phyloP scores from a whole-genome alignment of 2,329 filamentous ascomycete genomes.

The Botryosphaeria dothidea region DNA sequence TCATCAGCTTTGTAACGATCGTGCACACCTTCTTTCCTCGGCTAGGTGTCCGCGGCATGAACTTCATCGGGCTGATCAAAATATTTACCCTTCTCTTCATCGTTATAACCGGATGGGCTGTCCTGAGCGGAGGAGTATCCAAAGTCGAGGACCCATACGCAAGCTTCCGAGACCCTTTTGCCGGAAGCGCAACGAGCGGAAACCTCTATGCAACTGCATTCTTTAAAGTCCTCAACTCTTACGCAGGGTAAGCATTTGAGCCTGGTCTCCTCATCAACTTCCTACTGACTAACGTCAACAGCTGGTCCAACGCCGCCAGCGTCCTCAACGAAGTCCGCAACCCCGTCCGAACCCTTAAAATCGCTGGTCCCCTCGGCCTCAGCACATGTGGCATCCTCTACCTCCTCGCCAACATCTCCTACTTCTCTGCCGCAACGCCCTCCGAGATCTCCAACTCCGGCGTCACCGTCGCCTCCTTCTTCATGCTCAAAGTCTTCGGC shows the following conservation, averaged over 20 bases:
- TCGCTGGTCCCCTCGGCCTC: constrained; percentile 62
- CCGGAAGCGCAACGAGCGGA: constrained; percentile 46
- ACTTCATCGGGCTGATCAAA: constrained; percentile 44
- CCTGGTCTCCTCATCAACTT: background rate
- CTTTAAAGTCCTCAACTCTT: constrained; percentile 69
- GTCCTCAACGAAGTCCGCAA: constrained; percentile 72
- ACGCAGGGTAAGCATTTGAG: constrained; percentile 50
- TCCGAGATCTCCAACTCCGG: constrained; percentile 67
- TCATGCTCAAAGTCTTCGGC: constrained; percentile 67
- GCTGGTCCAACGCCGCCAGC: constrained; percentile 61
- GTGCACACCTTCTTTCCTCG: constrained; percentile 40
- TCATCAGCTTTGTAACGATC: constrained; percentile 40
- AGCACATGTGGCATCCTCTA: constrained; percentile 65
- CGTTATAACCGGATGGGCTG: constrained; percentile 35
- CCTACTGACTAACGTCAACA: background rate
- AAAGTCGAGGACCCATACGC: constrained; percentile 28
- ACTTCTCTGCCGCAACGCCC: constrained; percentile 66
- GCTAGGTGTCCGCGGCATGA: constrained; percentile 40
- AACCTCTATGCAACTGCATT: constrained; percentile 65
- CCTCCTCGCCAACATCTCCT: constrained; percentile 65
- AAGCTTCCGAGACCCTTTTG: constrained; percentile 32
- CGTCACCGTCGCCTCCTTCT: constrained; percentile 67
- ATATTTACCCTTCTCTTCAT: constrained; percentile 40
- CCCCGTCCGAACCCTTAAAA: constrained; percentile 65
- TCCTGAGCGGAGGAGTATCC: constrained; percentile 31